Percentiles rank a stretch among this genome's conserved stretches.
phyloP scores from a whole-genome alignment of 116 monocot genomes.

The Iris pallida region DNA sequence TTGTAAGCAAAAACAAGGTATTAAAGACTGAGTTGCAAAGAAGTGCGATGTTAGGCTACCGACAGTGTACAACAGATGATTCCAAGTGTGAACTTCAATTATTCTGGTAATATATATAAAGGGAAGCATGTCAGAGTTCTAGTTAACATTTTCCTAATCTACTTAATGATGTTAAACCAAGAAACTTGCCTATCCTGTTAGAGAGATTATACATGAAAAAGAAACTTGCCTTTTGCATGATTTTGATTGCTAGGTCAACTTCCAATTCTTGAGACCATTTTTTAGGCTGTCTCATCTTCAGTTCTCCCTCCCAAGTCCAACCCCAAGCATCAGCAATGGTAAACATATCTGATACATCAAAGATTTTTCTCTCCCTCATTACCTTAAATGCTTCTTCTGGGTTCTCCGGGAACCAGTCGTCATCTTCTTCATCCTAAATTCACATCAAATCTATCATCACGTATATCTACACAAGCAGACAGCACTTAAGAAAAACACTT shows the following conservation, averaged over 20 bases:
- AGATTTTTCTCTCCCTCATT: conserved; percentile 72
- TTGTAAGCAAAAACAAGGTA: too few relatives aligned
- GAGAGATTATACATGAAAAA: background rate
- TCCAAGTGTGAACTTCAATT: too few relatives aligned
- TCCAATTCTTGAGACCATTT: conserved; percentile 99
- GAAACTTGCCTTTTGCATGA: conserved; percentile 76
- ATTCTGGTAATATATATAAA: too few relatives aligned
- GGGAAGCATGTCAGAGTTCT: too few relatives aligned
- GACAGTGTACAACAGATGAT: too few relatives aligned
- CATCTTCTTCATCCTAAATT: conserved; percentile 75
- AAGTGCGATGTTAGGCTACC: too few relatives aligned
- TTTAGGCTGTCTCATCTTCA: conserved; percentile 57
- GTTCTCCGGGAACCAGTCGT: conserved; percentile 93
- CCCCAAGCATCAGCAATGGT: conserved; percentile 98
- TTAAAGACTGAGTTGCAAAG: too few relatives aligned
- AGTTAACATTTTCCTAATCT: too few relatives aligned
- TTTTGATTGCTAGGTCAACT: conserved; percentile 80
- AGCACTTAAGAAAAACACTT: too few relatives aligned
- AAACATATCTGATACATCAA: conserved; percentile 85
- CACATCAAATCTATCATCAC: background rate
- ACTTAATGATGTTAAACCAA: too few relatives aligned
- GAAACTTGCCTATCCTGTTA: too few relatives aligned
- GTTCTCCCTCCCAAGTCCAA: conserved; percentile 94
- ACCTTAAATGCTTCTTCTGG: conserved; percentile 78
- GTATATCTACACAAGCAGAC: too few relatives aligned